Conservation (phyloP, 1,284 basidiomycete genomes). For the Pseudozyma pruni region DNA sequence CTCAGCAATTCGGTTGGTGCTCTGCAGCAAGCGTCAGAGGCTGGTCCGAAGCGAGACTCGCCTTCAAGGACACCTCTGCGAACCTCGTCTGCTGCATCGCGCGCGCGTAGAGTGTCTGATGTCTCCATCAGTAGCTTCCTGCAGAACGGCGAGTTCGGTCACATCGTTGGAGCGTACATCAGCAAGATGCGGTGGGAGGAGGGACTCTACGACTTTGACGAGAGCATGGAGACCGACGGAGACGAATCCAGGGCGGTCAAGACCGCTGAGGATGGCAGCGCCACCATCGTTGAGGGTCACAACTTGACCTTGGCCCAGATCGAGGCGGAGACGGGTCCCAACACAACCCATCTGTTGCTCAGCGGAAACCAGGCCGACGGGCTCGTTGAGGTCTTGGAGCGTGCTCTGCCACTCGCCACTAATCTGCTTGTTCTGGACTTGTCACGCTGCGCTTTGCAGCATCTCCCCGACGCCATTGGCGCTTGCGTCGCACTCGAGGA, state of each 20-base stretch:
- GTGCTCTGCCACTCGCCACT: constrained; percentile 32
- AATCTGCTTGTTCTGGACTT: constrained; percentile 62
- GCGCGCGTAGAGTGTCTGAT: constrained; percentile 26
- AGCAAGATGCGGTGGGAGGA: constrained; percentile 44
- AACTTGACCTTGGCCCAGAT: constrained; percentile 38
- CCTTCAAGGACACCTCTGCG: constrained; percentile 11
- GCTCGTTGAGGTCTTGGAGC: constrained; percentile 35
- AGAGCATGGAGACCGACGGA: constrained; percentile 33
- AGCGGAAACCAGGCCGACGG: constrained; percentile 24
- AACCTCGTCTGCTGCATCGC: constrained; percentile 21
- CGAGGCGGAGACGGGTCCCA: constrained; percentile 40
- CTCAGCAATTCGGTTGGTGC: constrained; percentile 17
- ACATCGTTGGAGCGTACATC: constrained; percentile 38
- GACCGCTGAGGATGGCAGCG: constrained; percentile 51
- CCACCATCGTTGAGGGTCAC: constrained; percentile 36
- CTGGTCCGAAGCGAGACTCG: constrained; percentile 6
- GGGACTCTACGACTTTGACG: constrained; percentile 48
- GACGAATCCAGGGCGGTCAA: constrained; percentile 43
- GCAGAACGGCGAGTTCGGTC: constrained; percentile 40
- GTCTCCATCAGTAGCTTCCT: constrained; percentile 45
- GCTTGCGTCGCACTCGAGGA: constrained; percentile 86
- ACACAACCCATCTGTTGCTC: constrained; percentile 48
- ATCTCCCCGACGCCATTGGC: constrained; percentile 81
- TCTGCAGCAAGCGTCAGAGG: constrained; percentile 9
- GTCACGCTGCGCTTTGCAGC: constrained; percentile 79